Evolutionary conservation across 2,329 filamentous ascomycete genomes (phyloP).

Genomic region (Elsinoe necatrix): DNA sequence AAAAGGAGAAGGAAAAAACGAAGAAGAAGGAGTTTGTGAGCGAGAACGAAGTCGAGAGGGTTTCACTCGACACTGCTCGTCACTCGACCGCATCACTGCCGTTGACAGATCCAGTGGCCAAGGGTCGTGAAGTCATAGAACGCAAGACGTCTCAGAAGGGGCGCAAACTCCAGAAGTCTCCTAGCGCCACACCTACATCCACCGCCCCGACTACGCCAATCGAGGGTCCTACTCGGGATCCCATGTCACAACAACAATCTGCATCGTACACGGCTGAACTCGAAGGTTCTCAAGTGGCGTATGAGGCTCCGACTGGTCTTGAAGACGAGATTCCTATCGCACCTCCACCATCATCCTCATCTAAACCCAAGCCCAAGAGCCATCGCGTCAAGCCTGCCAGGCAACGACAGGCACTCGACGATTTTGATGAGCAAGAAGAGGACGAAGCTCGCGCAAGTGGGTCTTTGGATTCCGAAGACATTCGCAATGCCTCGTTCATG

Average conservation of each 20-base stretch:
- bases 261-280: conserved; percentile 28
- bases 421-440: conserved; percentile 50
- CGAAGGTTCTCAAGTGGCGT: conserved; percentile 30
- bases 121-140: conserved; percentile 13
- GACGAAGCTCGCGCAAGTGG: conserved; percentile 33
- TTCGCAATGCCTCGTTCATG: conserved; percentile 45
- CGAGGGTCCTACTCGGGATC: conserved; percentile 9
- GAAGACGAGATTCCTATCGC: conserved; percentile 27
- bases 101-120: neutral
- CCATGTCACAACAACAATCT: conserved; percentile 14
- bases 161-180: conserved; percentile 23
- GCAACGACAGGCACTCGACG: conserved; percentile 58
- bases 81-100: conserved; percentile 5
- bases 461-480: conserved; percentile 60
- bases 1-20: conserved; percentile 51
- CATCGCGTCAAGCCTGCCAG: conserved; percentile 53
- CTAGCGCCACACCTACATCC: conserved; percentile 7
- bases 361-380: conserved; percentile 35
- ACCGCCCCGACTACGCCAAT: conserved; percentile 4
- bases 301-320: conserved; percentile 37
- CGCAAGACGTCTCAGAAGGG: conserved; percentile 16
- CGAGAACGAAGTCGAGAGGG: conserved; percentile 26
- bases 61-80: conserved; percentile 23
- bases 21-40: conserved; percentile 17
- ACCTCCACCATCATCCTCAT: neutral